Evolutionary conservation across 2,329 filamentous ascomycete species (phyloP).

Genomic region (Pseudodiploospora longispora): DNA sequence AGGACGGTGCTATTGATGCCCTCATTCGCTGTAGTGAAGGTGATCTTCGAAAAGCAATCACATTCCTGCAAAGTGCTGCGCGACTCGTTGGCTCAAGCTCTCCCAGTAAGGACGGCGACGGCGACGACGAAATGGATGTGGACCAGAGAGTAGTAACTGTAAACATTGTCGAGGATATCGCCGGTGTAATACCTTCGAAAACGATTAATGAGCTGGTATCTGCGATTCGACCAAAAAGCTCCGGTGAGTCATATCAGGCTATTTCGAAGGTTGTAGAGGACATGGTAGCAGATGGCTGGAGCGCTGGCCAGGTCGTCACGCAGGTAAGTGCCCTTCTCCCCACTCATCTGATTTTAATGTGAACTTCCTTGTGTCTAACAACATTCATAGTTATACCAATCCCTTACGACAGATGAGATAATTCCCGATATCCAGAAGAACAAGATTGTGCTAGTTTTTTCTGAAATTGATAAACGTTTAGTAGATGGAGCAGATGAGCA

Average conservation of each 20-base stretch:
- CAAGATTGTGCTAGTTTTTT: conserved; percentile 81
- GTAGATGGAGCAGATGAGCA: conserved; percentile 96
- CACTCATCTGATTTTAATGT: conserved; percentile 3
- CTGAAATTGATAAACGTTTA: conserved; percentile 86
- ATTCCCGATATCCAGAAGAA: conserved; percentile 84
- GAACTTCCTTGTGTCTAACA: conserved; percentile 4
- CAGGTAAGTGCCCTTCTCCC: conserved; percentile 47
- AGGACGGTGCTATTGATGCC: conserved; percentile 72
- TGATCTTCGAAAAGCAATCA: conserved; percentile 92
- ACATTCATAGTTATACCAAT: conserved; percentile 61
- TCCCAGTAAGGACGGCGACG: conserved; percentile 38
- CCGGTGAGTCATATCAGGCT: conserved; percentile 58
- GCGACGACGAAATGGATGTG: conserved; percentile 54
- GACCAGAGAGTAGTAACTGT: conserved; percentile 60
- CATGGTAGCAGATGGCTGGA: conserved; percentile 95
- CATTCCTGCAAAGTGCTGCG: conserved; percentile 90
- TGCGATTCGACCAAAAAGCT: conserved; percentile 66
- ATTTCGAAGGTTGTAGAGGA: conserved; percentile 78
- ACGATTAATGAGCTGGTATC: conserved; percentile 64
- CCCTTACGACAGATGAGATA: conserved; percentile 73
- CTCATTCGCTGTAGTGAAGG: conserved; percentile 85
- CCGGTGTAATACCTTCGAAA: conserved; percentile 75
- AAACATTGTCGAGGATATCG: conserved; percentile 84
- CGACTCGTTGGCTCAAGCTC: conserved; percentile 66
- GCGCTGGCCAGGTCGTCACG: conserved; percentile 75